Percentiles rank a stretch among this genome's conserved stretches.
phyloP scores from a whole-genome alignment of 2,329 filamentous ascomycete genomes.

The Pseudopithomyces maydicus region DNA sequence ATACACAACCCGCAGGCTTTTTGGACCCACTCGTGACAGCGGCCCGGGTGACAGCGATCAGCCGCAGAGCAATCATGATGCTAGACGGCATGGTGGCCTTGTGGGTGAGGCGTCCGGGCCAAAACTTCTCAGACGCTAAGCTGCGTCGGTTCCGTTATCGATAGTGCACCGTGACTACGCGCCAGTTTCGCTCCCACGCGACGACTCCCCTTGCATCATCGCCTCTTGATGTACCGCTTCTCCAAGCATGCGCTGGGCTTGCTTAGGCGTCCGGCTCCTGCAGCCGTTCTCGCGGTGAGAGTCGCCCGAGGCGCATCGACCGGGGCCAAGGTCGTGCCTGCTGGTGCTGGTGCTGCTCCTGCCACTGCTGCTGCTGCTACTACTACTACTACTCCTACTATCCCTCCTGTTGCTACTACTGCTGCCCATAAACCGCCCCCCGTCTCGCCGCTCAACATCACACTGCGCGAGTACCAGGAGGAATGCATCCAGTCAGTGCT shows the following conservation, averaged over 20 bases:
- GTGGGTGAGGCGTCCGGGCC: background rate
- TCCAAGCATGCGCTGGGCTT: constrained; percentile 36
- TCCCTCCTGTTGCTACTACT: no score
- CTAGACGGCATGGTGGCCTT: background rate
- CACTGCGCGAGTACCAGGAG: constrained; percentile 83
- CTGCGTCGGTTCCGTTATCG: constrained; percentile 11
- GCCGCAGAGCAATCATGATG: background rate
- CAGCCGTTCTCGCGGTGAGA: constrained; percentile 9
- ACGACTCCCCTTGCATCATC: background rate
- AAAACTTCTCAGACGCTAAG: constrained; percentile 4
- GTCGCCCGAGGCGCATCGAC: constrained; percentile 14
- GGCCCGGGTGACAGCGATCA: background rate
- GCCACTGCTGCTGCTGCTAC: no score
- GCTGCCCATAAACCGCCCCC: constrained; percentile 10
- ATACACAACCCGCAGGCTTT: background rate
- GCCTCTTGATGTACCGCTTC: constrained; percentile 38
- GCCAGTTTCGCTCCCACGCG: constrained; percentile 20
- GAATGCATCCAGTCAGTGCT: constrained; percentile 88
- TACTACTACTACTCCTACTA: no score
- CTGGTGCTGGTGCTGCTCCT: no score
- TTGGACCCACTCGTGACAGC: background rate
- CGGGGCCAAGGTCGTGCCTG: background rate
- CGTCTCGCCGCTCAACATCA: constrained; percentile 50
- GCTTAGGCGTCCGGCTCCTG: constrained; percentile 17
- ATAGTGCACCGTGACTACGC: constrained; percentile 25